phyloP scores from a whole-genome alignment of 176 grass and related monocot genomes.

The Oryza coarctata region DNA sequence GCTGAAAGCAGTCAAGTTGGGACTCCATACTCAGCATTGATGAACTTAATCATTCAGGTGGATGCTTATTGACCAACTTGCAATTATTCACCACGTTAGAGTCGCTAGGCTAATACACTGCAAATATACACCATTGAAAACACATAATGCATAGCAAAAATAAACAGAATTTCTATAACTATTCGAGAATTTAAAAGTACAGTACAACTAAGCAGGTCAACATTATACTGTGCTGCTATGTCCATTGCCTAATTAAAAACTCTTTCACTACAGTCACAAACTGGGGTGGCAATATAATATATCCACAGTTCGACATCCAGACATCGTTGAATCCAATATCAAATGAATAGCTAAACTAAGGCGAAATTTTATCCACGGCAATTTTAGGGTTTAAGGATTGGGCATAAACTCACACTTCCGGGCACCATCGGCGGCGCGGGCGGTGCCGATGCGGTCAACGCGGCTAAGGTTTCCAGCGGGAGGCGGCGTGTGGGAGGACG shows the following conservation, averaged over 20 bases:
- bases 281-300: constrained; percentile 32
- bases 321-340: not conserved
- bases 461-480: constrained; percentile 32
- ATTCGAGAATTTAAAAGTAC: constrained; percentile 19
- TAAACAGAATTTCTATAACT: not conserved
- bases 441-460: constrained; percentile 27
- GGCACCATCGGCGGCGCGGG: constrained; percentile 48
- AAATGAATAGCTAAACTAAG: constrained; percentile 33
- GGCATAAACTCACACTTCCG: constrained; percentile 56
- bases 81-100: not conserved
- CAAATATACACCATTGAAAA: not conserved
- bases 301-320: not conserved
- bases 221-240: not conserved
- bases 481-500: not conserved
- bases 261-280: not conserved
- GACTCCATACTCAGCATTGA: not conserved
- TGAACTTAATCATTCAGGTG: not conserved
- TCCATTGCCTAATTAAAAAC: not conserved
- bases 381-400: constrained; percentile 35
- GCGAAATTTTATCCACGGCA: not conserved
- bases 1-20: too few species aligned
- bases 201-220: constrained; percentile 8
- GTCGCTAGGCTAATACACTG: not conserved
- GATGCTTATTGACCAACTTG: not conserved
- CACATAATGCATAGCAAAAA: not conserved